Evolutionary conservation across 2,329 filamentous ascomycete genomes (phyloP), one percentile per base, ranked within the genome.

Genomic region (Penicillium sp.): DNA sequence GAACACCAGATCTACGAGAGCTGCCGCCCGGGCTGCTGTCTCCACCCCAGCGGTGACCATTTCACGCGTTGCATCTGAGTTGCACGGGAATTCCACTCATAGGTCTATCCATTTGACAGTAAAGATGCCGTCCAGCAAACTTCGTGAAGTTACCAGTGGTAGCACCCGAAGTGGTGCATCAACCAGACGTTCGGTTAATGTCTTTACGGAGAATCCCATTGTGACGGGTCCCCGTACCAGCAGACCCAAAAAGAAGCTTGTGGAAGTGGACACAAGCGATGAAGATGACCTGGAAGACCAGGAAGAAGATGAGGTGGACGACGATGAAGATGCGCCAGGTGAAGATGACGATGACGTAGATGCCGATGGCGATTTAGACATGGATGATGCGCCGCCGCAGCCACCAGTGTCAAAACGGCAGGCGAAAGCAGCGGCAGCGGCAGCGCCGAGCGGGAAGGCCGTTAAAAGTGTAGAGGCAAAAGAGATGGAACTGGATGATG

Each of bases 81-180:
- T n/a, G n/a, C n/a, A n/a, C n/a, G n/a, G n/a, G n/a, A n/a, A n/a
- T n/a, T n/a, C n/a, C n/a, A n/a, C n/a, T n/a, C n/a, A n/a, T n/a
- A 70, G 65, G 58, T 72, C 72, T 35, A 69, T 77, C 42, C 70
- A 68, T 53, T 59, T 77, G 46, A 76, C 70, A 5, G 68, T 77
- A 43, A 77, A 72, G 55, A 75, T 75, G 68, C 71, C 74, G 17
- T 68, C 73, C 21, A 74, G 67, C 58, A 76, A 74, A 60, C 61
- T 76, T 47, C 72, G 73, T 28, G 74, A 76, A 57, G 73, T 71
- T 24, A 75, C 70, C 40, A 64, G 62, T 40, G 59, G 62, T 51
- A 57, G 57, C 49, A 45, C 60, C n/a, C n/a, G n/a, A n/a, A n/a
- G n/a, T n/a, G n/a, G n/a, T n/a, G n/a, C n/a, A n/a, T n/a, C n/a